Conservation (phyloP, 1,284 basidiomycete genomes). For the Austroboletus niveus region DNA sequence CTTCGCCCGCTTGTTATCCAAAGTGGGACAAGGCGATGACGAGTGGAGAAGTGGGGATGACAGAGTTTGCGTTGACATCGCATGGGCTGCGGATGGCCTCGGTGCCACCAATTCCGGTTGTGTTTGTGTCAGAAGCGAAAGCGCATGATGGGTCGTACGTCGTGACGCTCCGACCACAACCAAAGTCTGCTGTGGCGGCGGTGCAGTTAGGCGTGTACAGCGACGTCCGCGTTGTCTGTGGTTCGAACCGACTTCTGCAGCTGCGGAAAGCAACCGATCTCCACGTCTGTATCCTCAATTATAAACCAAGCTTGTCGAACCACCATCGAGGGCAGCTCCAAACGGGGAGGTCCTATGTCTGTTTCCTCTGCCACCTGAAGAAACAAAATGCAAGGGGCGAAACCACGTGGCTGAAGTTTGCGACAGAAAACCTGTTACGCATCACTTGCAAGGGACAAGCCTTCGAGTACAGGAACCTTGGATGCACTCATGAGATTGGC, state of each 20-base stretch:
- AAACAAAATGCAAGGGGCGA: background rate
- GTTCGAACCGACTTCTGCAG: slow-evolving; percentile 14
- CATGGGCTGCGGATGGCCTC: slow-evolving; percentile 18
- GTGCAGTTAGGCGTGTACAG: slow-evolving; percentile 6
- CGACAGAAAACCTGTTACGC: slow-evolving; percentile 22
- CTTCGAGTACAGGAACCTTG: too few relatives aligned
- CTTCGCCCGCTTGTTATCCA: slow-evolving; percentile 21
- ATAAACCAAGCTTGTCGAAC: background rate
- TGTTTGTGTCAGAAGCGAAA: slow-evolving; percentile 1
- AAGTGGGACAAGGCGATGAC: slow-evolving; percentile 14
- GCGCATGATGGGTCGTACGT: background rate
- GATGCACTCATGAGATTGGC: too few relatives aligned
- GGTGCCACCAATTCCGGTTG: slow-evolving; percentile 23
- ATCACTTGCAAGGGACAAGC: slow-evolving; percentile 5
- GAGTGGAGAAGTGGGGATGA: slow-evolving; percentile 8
- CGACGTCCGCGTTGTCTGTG: slow-evolving; percentile 17
- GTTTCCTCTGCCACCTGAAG: slow-evolving; percentile 13
- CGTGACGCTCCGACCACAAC: too few relatives aligned
- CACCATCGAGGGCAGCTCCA: slow-evolving; percentile 10
- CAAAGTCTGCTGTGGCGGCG: background rate
- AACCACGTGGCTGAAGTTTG: slow-evolving; percentile 23
- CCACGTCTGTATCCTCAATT: slow-evolving; percentile 26
- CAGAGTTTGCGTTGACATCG: slow-evolving; percentile 11
- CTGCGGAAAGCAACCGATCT: slow-evolving; percentile 15
- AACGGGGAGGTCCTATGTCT: slow-evolving; percentile 19